Conservation (phyloP, 805 yeast genomes). For the Spathaspora passalidarum region DNA sequence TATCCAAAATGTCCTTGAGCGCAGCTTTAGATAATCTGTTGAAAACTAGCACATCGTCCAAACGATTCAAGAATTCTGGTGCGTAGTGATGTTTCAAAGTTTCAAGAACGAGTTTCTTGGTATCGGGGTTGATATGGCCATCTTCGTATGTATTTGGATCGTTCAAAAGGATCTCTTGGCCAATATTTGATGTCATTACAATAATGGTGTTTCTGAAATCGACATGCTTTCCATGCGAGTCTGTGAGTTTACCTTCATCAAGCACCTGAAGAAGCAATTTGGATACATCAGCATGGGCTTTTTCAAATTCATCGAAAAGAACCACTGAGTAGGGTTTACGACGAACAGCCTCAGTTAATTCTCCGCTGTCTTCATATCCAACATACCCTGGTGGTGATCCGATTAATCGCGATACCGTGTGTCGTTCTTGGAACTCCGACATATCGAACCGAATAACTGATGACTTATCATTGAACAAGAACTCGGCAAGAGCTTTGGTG, state of each 20-base stretch:
- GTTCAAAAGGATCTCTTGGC: slow-evolving; percentile 80
- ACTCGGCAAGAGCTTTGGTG: slow-evolving; percentile 88
- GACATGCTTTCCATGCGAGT: slow-evolving; percentile 89
- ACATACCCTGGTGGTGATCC: slow-evolving; percentile 99
- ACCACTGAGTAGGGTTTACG: slow-evolving; percentile 93
- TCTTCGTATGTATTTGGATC: slow-evolving; percentile 59
- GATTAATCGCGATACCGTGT: slow-evolving; percentile 82
- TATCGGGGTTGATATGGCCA: slow-evolving; percentile 53
- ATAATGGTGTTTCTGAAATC: slow-evolving; percentile 94
- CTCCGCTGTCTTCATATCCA: slow-evolving; percentile 95
- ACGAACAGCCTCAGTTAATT: slow-evolving; percentile 92
- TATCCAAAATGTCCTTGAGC: slow-evolving; percentile 76
- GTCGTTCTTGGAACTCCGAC: slow-evolving; percentile 97
- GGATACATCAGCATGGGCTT: slow-evolving; percentile 95
- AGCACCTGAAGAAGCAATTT: slow-evolving; percentile 86
- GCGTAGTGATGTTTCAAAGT: slow-evolving; percentile 73
- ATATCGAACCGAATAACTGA: slow-evolving; percentile 91
- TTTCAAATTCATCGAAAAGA: slow-evolving; percentile 92
- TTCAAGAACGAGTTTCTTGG: slow-evolving; percentile 60
- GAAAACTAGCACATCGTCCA: slow-evolving; percentile 92
- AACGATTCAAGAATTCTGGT: slow-evolving; percentile 92
- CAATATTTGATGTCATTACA: slow-evolving; percentile 95
- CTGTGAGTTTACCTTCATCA: slow-evolving; percentile 94
- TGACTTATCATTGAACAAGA: slow-evolving; percentile 82
- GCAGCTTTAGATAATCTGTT: slow-evolving; percentile 81